A percentile compares a stretch with the other conserved stretches of the same genome.
These are phyloP conservation scores for Pyricularia sp. DNA, from an alignment of 2,329 filamentous ascomycete species.

Conservation along the genomic window DNA sequence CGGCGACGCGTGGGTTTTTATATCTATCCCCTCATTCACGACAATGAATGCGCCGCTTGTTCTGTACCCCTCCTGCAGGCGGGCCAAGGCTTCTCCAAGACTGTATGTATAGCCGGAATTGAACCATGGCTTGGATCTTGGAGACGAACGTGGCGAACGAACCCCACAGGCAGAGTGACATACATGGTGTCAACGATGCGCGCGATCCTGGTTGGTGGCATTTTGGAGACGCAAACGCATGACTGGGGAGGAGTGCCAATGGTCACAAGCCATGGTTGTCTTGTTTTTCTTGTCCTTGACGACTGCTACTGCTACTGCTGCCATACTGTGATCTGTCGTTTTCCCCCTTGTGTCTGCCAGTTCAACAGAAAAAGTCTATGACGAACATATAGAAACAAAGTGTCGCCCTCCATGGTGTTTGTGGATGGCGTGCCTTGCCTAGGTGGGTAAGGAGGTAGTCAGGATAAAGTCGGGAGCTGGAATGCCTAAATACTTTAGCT, in stretches of 20 bases:
- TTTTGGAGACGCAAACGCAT: not conserved
- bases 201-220: not conserved
- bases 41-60: not conserved
- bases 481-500: no score
- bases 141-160: not conserved
- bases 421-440: no score
- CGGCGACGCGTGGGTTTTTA: not conserved
- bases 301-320: not conserved
- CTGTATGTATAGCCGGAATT: conserved; percentile 1
- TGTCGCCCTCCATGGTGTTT: no score
- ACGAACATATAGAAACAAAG: not conserved
- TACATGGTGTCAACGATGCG: not conserved
- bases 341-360: not conserved
- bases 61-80: not conserved
- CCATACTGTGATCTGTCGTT: not conserved
- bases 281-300: not conserved
- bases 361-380: not conserved
- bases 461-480: no score
- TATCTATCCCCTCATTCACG: not conserved
- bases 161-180: not conserved
- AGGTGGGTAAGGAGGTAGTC: no score
- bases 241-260: not conserved
- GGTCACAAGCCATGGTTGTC: not conserved
- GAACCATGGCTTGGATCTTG: not conserved
- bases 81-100: not conserved